Evolutionary conservation across 108 stramenopile genomes (phyloP), one percentile per base, ranked within the genome.

Genomic region (Cyclotella cryptica): DNA sequence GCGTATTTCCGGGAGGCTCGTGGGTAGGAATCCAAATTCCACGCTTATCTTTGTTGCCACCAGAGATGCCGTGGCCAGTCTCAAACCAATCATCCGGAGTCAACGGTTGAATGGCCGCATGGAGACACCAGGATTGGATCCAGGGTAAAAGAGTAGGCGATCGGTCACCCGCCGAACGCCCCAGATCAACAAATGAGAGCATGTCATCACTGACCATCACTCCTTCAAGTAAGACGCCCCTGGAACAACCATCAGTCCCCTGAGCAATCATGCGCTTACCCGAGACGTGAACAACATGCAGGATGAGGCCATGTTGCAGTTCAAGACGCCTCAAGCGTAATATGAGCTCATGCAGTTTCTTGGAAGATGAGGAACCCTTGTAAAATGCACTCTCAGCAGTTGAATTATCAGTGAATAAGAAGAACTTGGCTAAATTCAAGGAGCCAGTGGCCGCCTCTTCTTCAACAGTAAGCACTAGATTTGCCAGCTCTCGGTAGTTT

Each of bases 401-500:
- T 1, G 52, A 70, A 42, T 81, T 81, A 21, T 81, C 80, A 21
- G 74, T 76, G 19, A 77, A 76, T 0, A 76, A 40, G 26, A 60
- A 81, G 10, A 81, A 57, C n/a, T 76, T n/a, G n/a, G n/a, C 80
- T 1, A 58, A 57, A 10, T 53, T 26, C 1, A 87, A 26, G 41
- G 49, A 18, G 10, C n/a, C 78, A 3, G 21, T 46, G 13, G 18
- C 29, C 0, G 71, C 79, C 21, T 55, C 55, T 29, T 67, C 57
- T 72, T 88, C 79, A 24, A 80, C 28, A 13, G 68, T 65, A 0
- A 66, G 61, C 22, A 88, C 83, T 11, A 83, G 67, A 41, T 88
- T 88, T 13, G 21, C 10, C 5, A 80, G 42, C 74, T 80, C 79
- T 21, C 49, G 27, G 22, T 55, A 80, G 43, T 75, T 80, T 41